Evolutionary conservation across 139 green algal genomes (phyloP).

Genomic region (Pseudopediastrum boryanum): DNA sequence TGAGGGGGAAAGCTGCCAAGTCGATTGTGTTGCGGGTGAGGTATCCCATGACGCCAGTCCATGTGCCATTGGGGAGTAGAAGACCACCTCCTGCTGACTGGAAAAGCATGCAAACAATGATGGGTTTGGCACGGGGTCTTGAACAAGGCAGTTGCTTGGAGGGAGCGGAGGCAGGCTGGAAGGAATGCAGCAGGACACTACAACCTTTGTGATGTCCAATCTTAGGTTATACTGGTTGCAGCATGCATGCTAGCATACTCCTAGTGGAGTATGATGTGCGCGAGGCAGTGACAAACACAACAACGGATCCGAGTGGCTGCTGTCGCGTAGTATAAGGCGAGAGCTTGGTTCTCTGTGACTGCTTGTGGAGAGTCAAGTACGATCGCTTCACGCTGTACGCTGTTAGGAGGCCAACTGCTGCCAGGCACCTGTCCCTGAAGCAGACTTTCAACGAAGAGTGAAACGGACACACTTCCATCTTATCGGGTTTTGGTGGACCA

Average conservation of each 20-base stretch:
- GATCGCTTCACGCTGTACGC: neutral
- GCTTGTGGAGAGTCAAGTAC: neutral
- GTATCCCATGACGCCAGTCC: slow-evolving; percentile 43
- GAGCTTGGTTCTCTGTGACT: too few relatives aligned
- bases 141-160: too few relatives aligned
- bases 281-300: too few relatives aligned
- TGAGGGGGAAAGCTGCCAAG: slow-evolving; percentile 44
- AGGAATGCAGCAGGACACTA: neutral
- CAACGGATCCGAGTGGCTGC: too few relatives aligned
- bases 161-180: neutral
- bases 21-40: slow-evolving; percentile 1
- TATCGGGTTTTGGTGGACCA: neutral
- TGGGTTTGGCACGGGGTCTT: too few relatives aligned
- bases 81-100: neutral
- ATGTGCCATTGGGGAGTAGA: slow-evolving; percentile 28
- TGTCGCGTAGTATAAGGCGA: too few relatives aligned
- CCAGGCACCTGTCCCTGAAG: neutral
- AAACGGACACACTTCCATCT: neutral
- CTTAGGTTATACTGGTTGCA: neutral
- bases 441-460: neutral
- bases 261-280: neutral
- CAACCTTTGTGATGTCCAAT: neutral
- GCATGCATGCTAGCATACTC: neutral
- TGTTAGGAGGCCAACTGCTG: neutral
- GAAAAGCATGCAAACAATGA: too few relatives aligned